Percentiles rank a stretch among this genome's conserved stretches.
Conservation (phyloP, 2,329 filamentous ascomycete species). For the Fusarium brevicatenulatum region DNA sequence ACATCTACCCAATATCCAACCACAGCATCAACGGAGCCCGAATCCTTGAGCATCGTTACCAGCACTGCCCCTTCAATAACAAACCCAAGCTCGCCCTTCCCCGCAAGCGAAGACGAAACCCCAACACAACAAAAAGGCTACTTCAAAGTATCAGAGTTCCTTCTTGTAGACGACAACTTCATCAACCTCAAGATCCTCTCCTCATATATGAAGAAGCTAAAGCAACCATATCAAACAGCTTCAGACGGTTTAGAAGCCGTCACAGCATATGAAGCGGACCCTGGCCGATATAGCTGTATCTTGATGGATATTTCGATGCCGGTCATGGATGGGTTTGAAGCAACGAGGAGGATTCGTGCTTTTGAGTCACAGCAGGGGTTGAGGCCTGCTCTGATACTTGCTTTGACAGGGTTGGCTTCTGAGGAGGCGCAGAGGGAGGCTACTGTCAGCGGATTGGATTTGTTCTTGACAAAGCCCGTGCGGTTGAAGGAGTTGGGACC, state of each 20-base stretch:
- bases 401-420: constrained; percentile 63
- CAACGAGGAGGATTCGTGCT: constrained; percentile 60
- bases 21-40: background rate
- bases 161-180: constrained; percentile 55
- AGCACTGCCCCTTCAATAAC: background rate
- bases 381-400: constrained; percentile 58
- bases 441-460: constrained; percentile 61
- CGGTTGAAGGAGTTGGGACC: constrained; percentile 52
- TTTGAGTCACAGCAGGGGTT: constrained; percentile 57
- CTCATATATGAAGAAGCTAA: constrained; percentile 50
- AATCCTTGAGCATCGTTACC: background rate
- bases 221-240: constrained; percentile 44
- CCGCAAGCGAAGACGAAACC: constrained; percentile 14
- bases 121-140: constrained; percentile 5
- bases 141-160: constrained; percentile 30
- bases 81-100: constrained; percentile 11
- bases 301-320: constrained; percentile 68
- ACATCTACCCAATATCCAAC: background rate
- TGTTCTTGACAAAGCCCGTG: constrained; percentile 66
- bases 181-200: constrained; percentile 53
- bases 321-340: constrained; percentile 63
- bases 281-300: constrained; percentile 44
- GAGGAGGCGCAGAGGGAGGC: constrained; percentile 62
- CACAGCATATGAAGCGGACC: constrained; percentile 41
- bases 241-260: constrained; percentile 50